phyloP scores from a whole-genome alignment of 208 protist genomes.

The Leishmania tropica region DNA sequence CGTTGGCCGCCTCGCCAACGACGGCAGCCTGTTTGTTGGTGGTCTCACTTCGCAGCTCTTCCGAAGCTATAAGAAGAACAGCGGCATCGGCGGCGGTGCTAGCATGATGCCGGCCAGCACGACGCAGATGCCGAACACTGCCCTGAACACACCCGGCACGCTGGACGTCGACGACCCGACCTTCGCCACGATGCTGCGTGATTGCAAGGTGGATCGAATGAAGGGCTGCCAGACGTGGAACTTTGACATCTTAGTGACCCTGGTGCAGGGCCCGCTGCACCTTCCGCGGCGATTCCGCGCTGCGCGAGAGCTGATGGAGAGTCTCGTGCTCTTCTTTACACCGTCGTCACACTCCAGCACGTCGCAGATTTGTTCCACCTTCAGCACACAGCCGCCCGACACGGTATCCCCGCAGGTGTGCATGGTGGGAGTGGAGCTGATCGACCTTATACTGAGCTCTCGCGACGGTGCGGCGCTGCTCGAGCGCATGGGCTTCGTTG shows the following conservation, averaged over 20 bases:
- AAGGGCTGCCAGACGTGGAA: conserved; percentile 56
- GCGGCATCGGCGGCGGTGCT: conserved; percentile 5
- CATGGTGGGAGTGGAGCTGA: conserved; percentile 65
- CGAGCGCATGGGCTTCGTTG: conserved; percentile 51
- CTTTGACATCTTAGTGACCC: conserved; percentile 72
- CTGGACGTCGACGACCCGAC: conserved; percentile 68
- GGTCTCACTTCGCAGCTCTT: conserved; percentile 66
- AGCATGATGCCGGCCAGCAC: conserved; percentile 21
- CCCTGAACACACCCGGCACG: conserved; percentile 37
- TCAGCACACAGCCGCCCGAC: conserved; percentile 47
- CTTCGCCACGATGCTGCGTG: conserved; percentile 53
- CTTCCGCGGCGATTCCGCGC: conserved; percentile 52
- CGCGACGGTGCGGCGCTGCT: conserved; percentile 67
- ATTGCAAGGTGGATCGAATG: conserved; percentile 60
- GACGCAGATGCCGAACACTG: conserved; percentile 34
- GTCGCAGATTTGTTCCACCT: conserved; percentile 49
- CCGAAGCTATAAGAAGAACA: conserved; percentile 45
- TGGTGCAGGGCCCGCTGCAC: conserved; percentile 77
- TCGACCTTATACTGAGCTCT: conserved; percentile 80
- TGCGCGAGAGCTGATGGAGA: conserved; percentile 51
- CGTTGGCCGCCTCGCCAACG: conserved; percentile 62
- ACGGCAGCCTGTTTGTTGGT: conserved; percentile 68
- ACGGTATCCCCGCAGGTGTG: conserved; percentile 61
- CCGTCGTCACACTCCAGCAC: conserved; percentile 34
- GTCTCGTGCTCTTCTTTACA: conserved; percentile 77